phyloP scores from a whole-genome alignment of 169 alveolate species.

The Eimeria acervulina region DNA sequence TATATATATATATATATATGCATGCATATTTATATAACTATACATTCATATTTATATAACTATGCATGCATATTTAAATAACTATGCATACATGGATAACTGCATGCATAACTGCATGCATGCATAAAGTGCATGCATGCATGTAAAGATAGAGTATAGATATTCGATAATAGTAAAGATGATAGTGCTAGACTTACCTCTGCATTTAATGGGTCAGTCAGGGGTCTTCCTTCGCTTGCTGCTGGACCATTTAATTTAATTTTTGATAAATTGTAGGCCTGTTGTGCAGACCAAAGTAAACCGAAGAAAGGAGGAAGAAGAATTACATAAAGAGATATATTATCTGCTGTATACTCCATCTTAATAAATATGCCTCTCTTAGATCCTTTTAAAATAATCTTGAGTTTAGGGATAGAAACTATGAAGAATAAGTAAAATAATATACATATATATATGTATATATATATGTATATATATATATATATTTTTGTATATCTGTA shows the following conservation, averaged over 20 bases:
- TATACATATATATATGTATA: too few species aligned
- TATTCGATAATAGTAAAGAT: too few species aligned
- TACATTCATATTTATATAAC: too few species aligned
- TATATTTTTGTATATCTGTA: too few species aligned
- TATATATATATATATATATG: background rate
- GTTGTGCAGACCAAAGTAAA: conserved; percentile 38
- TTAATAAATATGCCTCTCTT: too few species aligned
- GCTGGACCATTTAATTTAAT: conserved; percentile 61
- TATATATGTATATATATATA: too few species aligned
- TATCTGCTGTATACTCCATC: conserved; percentile 14
- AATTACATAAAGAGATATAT: background rate
- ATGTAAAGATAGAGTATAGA: background rate
- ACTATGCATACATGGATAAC: background rate
- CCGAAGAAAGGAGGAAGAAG: conserved; percentile 57
- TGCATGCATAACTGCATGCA: background rate
- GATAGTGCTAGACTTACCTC: conserved; percentile 26
- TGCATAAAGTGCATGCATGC: background rate
- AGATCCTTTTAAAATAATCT: too few species aligned
- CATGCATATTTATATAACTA: background rate
- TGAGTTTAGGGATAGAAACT: too few species aligned
- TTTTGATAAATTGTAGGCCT: conserved; percentile 58
- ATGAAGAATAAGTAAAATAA: too few species aligned
- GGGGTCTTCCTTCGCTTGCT: conserved; percentile 48
- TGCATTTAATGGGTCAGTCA: conserved; percentile 65
- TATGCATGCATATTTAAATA: background rate